These are phyloP conservation scores for Crucibulum laeve DNA, from an alignment of 768 basidiomycete species.

Conservation along the genomic window DNA sequence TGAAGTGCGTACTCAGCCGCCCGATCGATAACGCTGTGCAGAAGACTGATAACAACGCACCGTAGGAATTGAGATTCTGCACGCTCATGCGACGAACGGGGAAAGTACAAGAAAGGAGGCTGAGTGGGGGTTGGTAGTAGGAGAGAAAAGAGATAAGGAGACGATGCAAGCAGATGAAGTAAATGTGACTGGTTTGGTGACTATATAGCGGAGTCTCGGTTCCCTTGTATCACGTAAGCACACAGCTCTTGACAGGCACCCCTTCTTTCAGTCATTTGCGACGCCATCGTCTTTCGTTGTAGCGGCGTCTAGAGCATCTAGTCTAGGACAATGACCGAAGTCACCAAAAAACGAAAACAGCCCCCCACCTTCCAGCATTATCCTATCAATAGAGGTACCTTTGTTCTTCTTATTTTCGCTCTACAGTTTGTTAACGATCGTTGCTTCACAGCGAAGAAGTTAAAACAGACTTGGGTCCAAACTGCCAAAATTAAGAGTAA, in stretches of 20 bases:
- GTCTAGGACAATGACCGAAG: slow-evolving; percentile 13
- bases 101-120: slow-evolving; percentile 33
- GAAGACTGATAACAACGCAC: slow-evolving; percentile 32
- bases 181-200: slow-evolving; percentile 4
- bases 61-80: slow-evolving; percentile 84
- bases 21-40: slow-evolving; percentile 15
- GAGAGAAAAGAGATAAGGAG: slow-evolving; percentile 19
- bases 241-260: no score
- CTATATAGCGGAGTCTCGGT: no score
- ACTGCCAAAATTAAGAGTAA: slow-evolving; percentile 72
- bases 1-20: slow-evolving; percentile 7
- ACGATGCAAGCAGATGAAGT: slow-evolving; percentile 16
- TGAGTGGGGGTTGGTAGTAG: slow-evolving; percentile 39
- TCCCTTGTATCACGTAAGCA: no score
- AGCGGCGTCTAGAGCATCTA: no score
- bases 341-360: slow-evolving; percentile 41
- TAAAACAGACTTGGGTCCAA: slow-evolving; percentile 80
- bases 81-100: slow-evolving; percentile 84
- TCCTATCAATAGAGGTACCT: slow-evolving; percentile 60
- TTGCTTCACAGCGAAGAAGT: slow-evolving; percentile 56
- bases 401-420: slow-evolving; percentile 6
- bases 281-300: background rate
- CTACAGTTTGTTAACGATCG: background rate
- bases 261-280: background rate
- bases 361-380: slow-evolving; percentile 72